phyloP scores from a whole-genome alignment of 2,329 filamentous ascomycete species.

The Neophaeococcomyces mojaviensis region DNA sequence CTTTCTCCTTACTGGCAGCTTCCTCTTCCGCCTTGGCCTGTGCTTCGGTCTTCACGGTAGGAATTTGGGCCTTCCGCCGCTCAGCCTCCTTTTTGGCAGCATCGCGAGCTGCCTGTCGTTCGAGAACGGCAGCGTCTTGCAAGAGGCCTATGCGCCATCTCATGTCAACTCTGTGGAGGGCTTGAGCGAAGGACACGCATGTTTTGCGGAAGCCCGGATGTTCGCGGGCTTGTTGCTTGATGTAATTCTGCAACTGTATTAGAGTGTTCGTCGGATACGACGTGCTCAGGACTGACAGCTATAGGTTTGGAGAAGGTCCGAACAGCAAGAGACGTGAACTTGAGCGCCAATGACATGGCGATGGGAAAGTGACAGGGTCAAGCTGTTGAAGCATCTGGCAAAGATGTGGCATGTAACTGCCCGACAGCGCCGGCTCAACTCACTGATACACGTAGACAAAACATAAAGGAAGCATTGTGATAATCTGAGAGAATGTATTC shows the following conservation, averaged over 20 bases:
- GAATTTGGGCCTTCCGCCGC: constrained; percentile 45
- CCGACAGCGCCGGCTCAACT: no score
- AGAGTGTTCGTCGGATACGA: constrained; percentile 1
- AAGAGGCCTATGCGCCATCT: constrained; percentile 58
- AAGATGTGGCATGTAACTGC: no score
- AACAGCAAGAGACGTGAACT: constrained; percentile 57
- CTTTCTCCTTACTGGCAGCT: constrained; percentile 37
- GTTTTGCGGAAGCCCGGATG: constrained; percentile 58
- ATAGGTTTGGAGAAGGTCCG: constrained; percentile 62
- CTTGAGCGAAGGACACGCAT: constrained; percentile 57
- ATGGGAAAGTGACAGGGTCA: no score
- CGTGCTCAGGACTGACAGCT: constrained; percentile 47
- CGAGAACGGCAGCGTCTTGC: constrained; percentile 50
- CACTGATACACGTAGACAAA: no score
- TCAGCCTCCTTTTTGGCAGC: constrained; percentile 47
- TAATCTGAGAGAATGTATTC: no score
- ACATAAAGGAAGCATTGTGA: no score
- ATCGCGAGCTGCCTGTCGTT: constrained; percentile 39
- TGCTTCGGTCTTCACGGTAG: constrained; percentile 56
- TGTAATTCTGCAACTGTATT: constrained; percentile 47
- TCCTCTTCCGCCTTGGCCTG: constrained; percentile 51
- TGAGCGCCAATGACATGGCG: constrained; percentile 46
- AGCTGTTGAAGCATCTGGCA: no score
- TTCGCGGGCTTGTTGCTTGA: constrained; percentile 61
- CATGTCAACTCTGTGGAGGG: constrained; percentile 60